Conservation (phyloP, 768 basidiomycete genomes). For the Rhodotorula taiwanensis region DNA sequence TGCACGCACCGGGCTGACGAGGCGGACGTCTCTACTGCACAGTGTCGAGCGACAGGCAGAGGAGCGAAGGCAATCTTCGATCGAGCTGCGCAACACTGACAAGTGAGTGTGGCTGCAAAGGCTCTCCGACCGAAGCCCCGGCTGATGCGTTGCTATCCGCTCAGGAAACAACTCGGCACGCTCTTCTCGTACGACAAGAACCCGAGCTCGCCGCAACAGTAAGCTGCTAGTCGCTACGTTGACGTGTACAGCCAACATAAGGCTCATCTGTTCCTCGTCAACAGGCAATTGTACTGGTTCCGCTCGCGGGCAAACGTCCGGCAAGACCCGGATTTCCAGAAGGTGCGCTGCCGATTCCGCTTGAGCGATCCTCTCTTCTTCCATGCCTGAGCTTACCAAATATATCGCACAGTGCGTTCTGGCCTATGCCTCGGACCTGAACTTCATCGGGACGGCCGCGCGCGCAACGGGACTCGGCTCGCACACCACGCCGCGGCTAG, state of each 20-base stretch:
- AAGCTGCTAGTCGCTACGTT: neutral
- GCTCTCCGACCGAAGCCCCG: too few species aligned
- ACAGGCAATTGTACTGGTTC: conserved; percentile 35
- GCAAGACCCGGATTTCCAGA: conserved; percentile 34
- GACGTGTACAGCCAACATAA: too few species aligned
- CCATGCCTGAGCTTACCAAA: neutral
- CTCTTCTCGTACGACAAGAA: conserved; percentile 8
- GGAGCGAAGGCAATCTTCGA: conserved; percentile 37
- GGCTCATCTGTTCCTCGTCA: too few species aligned
- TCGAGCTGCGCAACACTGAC: conserved; percentile 38
- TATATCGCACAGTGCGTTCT: conserved; percentile 32
- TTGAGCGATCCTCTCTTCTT: too few species aligned
- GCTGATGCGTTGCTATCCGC: too few species aligned
- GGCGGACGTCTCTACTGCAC: too few species aligned
- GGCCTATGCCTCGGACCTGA: conserved; percentile 35
- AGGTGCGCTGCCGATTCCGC: conserved; percentile 3
- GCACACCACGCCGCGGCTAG: conserved; percentile 23
- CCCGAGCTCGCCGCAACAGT: conserved; percentile 15
- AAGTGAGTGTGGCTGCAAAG: conserved; percentile 3
- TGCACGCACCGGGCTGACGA: rapidly evolving
- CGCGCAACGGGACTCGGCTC: conserved; percentile 31
- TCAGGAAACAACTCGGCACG: conserved; percentile 9
- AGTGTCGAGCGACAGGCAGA: conserved; percentile 32
- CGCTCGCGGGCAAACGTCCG: conserved; percentile 23
- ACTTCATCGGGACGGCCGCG: conserved; percentile 36